Percentiles rank a stretch among this genome's conserved stretches.
Conservation (phyloP, 1,284 basidiomycete species). For the Cryptococcus sp. region DNA sequence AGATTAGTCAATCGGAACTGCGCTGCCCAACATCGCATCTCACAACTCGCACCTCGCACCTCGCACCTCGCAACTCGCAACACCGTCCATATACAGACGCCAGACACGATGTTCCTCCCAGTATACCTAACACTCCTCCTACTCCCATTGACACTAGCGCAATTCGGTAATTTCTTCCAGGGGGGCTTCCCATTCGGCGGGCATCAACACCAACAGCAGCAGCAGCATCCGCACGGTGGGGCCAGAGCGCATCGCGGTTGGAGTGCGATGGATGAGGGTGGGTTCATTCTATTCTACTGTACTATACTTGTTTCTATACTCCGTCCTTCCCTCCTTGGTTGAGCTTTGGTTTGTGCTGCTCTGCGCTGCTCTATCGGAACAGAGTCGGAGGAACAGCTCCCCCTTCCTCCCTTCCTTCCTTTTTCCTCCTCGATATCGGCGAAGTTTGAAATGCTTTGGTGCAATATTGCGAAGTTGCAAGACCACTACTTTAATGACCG, state of each 20-base stretch:
- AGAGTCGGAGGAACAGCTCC: too few species aligned
- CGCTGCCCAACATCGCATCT: too few species aligned
- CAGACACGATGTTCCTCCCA: too few species aligned
- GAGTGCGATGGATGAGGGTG: constrained; percentile 39
- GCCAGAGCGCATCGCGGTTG: constrained; percentile 45
- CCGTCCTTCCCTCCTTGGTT: too few species aligned
- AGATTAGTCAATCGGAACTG: too few species aligned
- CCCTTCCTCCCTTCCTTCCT: background rate
- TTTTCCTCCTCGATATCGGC: too few species aligned
- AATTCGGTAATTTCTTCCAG: constrained; percentile 51
- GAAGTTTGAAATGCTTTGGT: background rate
- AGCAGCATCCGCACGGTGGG: constrained; percentile 4
- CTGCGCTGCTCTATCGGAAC: too few species aligned
- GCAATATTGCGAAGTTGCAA: background rate
- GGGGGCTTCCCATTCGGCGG: constrained; percentile 38
- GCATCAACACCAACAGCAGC: constrained; percentile 20
- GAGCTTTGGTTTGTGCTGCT: too few species aligned
- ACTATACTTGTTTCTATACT: too few species aligned
- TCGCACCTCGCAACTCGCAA: too few species aligned
- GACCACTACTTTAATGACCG: background rate
- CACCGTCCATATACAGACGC: too few species aligned
- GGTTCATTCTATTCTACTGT: constrained; percentile 5
- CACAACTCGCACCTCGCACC: too few species aligned
- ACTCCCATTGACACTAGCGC: constrained; percentile 14
- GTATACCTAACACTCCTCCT: background rate